These are phyloP conservation scores for Aspergillus chevalieri DNA, from an alignment of 2,329 filamentous ascomycete genomes.

Conservation along the genomic window DNA sequence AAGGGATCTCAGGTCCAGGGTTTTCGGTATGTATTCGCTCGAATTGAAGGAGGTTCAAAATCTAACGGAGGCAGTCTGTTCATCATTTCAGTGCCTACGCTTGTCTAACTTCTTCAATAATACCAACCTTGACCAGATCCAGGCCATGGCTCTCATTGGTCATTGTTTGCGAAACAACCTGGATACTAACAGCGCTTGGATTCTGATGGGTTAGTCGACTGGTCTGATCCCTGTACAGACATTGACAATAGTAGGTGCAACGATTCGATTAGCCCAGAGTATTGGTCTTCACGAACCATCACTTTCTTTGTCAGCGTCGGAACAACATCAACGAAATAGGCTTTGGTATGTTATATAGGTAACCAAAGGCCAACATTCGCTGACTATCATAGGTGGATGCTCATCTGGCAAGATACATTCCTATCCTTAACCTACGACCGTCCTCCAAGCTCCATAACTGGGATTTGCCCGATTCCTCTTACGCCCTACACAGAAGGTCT, in stretches of 20 bases:
- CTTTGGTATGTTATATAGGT: conserved; percentile 5
- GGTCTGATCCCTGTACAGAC: not conserved
- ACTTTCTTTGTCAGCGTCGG: conserved; percentile 1
- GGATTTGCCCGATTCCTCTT: conserved; percentile 7
- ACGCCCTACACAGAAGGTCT: conserved; percentile 1
- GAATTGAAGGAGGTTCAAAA: not conserved
- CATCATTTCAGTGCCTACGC: conserved; percentile 19
- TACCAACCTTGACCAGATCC: conserved; percentile 17
- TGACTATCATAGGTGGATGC: conserved; percentile 11
- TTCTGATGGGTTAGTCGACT: conserved; percentile 15
- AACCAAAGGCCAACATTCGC: not conserved
- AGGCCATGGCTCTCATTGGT: conserved; percentile 18
- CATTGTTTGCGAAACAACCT: conserved; percentile 18
- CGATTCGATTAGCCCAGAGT: conserved; percentile 18
- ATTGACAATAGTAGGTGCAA: conserved; percentile 8
- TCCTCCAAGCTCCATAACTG: conserved; percentile 10
- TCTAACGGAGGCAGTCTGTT: conserved; percentile 13
- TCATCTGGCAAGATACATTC: conserved; percentile 18
- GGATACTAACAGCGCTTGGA: conserved; percentile 21
- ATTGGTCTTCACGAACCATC: conserved; percentile 17
- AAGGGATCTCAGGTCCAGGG: conserved; percentile 17
- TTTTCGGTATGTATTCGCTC: conserved; percentile 13
- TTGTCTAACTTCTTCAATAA: conserved; percentile 19
- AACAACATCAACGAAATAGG: conserved; percentile 5
- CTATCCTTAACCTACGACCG: conserved; percentile 20